Percentiles rank a stretch among this genome's conserved stretches.
Evolutionary conservation across 768 basidiomycete genomes (phyloP).

Genomic region (Arthromyces matolae): DNA sequence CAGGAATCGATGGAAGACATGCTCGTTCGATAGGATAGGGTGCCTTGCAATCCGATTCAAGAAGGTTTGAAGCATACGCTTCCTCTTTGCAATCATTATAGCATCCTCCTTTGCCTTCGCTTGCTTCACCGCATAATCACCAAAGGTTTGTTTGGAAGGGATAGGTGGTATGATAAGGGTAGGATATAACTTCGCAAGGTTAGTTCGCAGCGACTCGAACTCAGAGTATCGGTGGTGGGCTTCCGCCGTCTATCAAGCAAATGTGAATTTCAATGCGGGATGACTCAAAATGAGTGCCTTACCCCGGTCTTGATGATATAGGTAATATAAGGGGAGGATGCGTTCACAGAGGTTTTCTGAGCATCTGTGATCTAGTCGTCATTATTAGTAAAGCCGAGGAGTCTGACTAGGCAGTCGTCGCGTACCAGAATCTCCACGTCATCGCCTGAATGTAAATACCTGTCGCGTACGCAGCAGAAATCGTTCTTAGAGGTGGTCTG

Average conservation of each 20-base stretch:
- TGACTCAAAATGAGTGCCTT: conserved; percentile 17
- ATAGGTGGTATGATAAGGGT: conserved; percentile 97
- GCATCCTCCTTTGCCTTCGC: conserved; percentile 96
- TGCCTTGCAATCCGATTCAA: conserved; percentile 86
- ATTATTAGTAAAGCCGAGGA: too few species aligned
- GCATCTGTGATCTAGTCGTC: conserved; percentile 81
- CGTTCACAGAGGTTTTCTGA: conserved; percentile 87
- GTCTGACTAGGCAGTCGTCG: too few species aligned
- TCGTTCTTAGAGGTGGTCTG: conserved; percentile 63
- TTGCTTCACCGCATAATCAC: conserved; percentile 97
- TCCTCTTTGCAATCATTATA: conserved; percentile 84
- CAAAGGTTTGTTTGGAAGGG: conserved; percentile 91
- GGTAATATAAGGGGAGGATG: conserved; percentile 88
- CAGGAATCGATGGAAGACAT: conserved; percentile 93
- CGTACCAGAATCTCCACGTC: conserved; percentile 77
- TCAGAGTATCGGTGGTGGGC: conserved; percentile 93
- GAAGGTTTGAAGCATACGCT: conserved; percentile 94
- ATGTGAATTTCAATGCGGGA: too few species aligned
- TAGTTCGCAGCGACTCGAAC: conserved; percentile 88
- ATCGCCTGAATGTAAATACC: conserved; percentile 76
- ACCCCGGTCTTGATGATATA: conserved; percentile 93
- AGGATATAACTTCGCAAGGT: conserved; percentile 85
- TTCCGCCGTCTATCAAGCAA: conserved; percentile 58
- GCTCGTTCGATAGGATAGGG: conserved; percentile 93
- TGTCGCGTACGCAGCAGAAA: conserved; percentile 74